phyloP scores from a whole-genome alignment of 1,139 yeast species.

The Candida sanyaensis region DNA sequence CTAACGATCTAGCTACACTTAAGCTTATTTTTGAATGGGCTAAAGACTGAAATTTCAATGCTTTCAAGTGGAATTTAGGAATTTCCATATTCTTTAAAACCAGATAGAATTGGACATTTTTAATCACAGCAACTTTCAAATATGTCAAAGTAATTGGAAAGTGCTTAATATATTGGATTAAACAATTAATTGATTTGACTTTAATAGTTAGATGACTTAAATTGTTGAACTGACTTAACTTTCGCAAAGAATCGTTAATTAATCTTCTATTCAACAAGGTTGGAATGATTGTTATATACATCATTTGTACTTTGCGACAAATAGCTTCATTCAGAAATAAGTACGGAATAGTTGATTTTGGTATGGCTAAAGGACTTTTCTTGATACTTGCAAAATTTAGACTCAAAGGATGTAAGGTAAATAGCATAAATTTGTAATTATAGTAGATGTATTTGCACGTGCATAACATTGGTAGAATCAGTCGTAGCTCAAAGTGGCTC shows the following conservation, averaged over 20 bases:
- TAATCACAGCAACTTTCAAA: constrained; percentile 8
- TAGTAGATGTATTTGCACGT: constrained; percentile 18
- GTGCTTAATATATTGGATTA: neutral
- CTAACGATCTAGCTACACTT: neutral
- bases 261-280: neutral
- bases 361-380: neutral
- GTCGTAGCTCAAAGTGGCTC: neutral
- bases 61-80: constrained; percentile 5
- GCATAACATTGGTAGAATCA: constrained; percentile 13
- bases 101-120: neutral
- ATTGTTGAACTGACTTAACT: constrained; percentile 1
- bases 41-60: constrained; percentile 8
- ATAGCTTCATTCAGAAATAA: neutral
- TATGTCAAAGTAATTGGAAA: constrained; percentile 10
- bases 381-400: constrained; percentile 2
- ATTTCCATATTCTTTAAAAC: neutral
- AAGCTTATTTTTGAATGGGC: constrained; percentile 1
- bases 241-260: neutral
- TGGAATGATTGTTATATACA: neutral
- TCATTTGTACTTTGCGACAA: neutral
- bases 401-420: constrained; percentile 15
- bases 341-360: neutral
- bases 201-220: constrained; percentile 3
- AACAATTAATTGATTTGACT: constrained; percentile 2
- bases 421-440: constrained; percentile 14